A percentile compares a stretch with the other conserved stretches of the same genome.
Conservation (phyloP, 352 stramenopile species). For the Phytophthora hibernalis region DNA sequence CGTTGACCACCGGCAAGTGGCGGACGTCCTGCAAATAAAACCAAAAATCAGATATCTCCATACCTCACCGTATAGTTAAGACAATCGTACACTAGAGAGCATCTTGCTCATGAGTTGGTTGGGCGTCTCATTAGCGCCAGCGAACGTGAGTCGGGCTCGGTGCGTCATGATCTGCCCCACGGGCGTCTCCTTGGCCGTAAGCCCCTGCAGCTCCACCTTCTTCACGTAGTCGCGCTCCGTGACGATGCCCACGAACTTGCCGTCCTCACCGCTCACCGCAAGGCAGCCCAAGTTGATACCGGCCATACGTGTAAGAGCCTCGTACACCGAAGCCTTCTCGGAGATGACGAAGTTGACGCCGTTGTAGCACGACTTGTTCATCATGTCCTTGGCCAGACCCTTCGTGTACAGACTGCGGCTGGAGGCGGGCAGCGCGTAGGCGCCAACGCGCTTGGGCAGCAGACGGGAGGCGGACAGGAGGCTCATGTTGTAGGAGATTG, state of each 20-base stretch:
- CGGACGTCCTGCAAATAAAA: constrained; percentile 82
- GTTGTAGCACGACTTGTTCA: constrained; percentile 94
- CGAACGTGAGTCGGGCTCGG: constrained; percentile 90
- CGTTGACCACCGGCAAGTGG: constrained; percentile 95
- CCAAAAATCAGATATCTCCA: not conserved
- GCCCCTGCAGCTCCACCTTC: constrained; percentile 95
- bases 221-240: constrained; percentile 96
- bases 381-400: constrained; percentile 90
- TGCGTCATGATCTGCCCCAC: constrained; percentile 96
- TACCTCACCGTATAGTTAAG: not conserved
- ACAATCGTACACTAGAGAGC: constrained; percentile 84
- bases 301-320: constrained; percentile 95
- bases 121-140: constrained; percentile 86
- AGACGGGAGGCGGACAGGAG: constrained; percentile 29
- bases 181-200: constrained; percentile 84
- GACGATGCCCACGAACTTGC: constrained; percentile 92
- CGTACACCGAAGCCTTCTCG: constrained; percentile 93
- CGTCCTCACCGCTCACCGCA: constrained; percentile 88
- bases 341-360: constrained; percentile 95
- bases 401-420: constrained; percentile 76
- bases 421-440: constrained; percentile 20
- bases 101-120: constrained; percentile 96
- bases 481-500: constrained; percentile 27
- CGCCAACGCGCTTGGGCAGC: constrained; percentile 23
- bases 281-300: constrained; percentile 94